phyloP scores from a whole-genome alignment of 768 basidiomycete species.

The Cyclocybe aegerita region DNA sequence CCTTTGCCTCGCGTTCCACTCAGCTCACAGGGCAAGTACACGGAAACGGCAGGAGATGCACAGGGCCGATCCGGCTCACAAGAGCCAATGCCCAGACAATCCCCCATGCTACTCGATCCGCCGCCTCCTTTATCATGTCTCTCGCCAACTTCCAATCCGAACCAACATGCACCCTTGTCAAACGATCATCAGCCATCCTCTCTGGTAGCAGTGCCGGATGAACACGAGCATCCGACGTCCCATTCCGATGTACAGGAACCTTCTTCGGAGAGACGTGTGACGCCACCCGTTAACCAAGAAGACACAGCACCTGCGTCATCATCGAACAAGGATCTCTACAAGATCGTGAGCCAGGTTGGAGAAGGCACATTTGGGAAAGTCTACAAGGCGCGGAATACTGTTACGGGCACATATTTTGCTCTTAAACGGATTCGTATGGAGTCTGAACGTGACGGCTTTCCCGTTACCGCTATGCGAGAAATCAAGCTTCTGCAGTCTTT shows the following conservation, averaged over 20 bases:
- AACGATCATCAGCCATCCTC: too few species aligned
- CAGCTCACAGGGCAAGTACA: too few species aligned
- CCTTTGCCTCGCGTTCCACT: too few species aligned
- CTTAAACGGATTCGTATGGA: slow-evolving; percentile 98
- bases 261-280: slow-evolving; percentile 10
- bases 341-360: slow-evolving; percentile 90
- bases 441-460: slow-evolving; percentile 95
- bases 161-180: too few species aligned
- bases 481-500: slow-evolving; percentile 95
- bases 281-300: slow-evolving; percentile 15
- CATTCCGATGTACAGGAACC: slow-evolving; percentile 4
- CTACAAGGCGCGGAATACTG: slow-evolving; percentile 86
- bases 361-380: slow-evolving; percentile 99
- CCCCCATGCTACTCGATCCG: too few species aligned
- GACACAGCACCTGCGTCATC: slow-evolving; percentile 13
- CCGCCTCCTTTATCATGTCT: too few species aligned
- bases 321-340: slow-evolving; percentile 63
- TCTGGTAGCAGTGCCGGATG: too few species aligned
- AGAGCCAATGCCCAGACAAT: too few species aligned
- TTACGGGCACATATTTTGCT: slow-evolving; percentile 79
- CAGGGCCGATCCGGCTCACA: too few species aligned
- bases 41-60: too few species aligned
- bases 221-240: slow-evolving; percentile 12
- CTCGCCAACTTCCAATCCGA: too few species aligned
- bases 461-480: slow-evolving; percentile 98